Base-by-base conservation (phyloP, 106 monocot species). In the Amphibolis antarctica region DNA sequence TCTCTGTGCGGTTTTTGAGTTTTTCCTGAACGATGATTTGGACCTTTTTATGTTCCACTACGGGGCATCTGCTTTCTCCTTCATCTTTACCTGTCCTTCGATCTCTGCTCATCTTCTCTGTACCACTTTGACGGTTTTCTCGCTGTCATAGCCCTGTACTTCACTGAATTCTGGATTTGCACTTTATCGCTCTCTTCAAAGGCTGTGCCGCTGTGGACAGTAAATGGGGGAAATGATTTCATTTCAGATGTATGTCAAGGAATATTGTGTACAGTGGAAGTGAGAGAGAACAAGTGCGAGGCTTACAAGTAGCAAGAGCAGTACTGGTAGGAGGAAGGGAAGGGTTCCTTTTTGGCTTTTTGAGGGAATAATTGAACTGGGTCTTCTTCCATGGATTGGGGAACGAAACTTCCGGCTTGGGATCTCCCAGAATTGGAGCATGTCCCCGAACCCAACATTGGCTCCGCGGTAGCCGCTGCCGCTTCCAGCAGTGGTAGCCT, bases 341-440 rank as follows among this genome's bases (percentile, higher is more conserved):
- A n/a, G n/a, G n/a, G n/a, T n/a, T 9, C n/a, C 15, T 27, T 11
- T 9, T n/a, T 1, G 4, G 12, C n/a, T 49, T 29, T 26, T 27
- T 50, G 64, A 21, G 47, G 31, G 55, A 68, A 24, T 19, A 55
- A 75, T 44, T 57, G 70, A 71, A 49, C 18, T 60, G 70, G 24
- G 67, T 53, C 59, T 71, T n/a, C 11, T 36, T 43, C 24, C 26
- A 89, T 85, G 85, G 89, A 82, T 25, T 85, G 85, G 88, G 79
- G 82, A 15, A 54, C 63, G 69, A 85, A 89, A 72, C 79, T 80
- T 64, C 69, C 82, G 17, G 44, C 83, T 43, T 82, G 81, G 85
- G 89, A 85, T 30, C 63, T 82, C 10, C 22, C 74, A 10, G 89
- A 90, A 54, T 60, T 85, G 57, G 77, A 77, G 55, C 62, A 48